Evolutionary conservation across 371 early-diverging fungal genomes (phyloP).

Genomic region (Mortierella sp.): DNA sequence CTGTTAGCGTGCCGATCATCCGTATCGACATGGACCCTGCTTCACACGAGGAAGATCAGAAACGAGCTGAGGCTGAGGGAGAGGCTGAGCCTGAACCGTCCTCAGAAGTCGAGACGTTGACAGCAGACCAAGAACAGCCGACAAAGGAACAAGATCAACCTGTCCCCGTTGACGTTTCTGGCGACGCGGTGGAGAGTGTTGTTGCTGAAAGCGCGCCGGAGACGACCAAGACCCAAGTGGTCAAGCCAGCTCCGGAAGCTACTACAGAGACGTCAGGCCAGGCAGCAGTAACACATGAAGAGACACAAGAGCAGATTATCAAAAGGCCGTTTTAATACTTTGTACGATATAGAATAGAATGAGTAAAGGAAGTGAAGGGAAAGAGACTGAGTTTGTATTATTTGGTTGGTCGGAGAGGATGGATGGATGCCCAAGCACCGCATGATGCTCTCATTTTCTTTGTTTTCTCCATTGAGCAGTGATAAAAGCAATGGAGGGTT

Average conservation of each 20-base stretch:
- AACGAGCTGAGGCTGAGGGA: constrained; percentile 11
- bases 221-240: background rate
- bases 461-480: no score
- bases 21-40: constrained; percentile 53
- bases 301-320: background rate
- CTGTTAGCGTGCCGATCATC: constrained; percentile 38
- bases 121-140: background rate
- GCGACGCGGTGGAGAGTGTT: background rate
- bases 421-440: no score
- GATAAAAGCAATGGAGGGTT: no score
- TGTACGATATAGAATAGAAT: background rate
- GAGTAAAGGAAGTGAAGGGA: no score
- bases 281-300: background rate
- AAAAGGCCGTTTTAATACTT: background rate
- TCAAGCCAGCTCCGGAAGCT: background rate
- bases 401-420: no score
- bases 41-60: constrained; percentile 26
- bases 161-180: background rate
- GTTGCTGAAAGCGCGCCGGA: background rate
- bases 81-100: background rate
- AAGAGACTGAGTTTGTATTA: no score
- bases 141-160: background rate
- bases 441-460: no score
- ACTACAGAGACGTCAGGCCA: background rate
- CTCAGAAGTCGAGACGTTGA: background rate